These are phyloP conservation scores for bread wheat (Triticum aestivum) DNA, from an alignment of 176 grass and related monocot species.

Conservation along the genomic window IWGSC_CS_RefSeq_v2.1 NC_057802.1:545580074-545580573, in stretches of 20 bases:
- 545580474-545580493: neutral
- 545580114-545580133: neutral
- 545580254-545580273: slow-evolving; percentile 80
- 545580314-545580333: slow-evolving; percentile 67
- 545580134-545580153: neutral
- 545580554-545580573: neutral
- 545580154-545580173: neutral
- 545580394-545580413: slow-evolving; percentile 8
- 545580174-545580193: neutral
- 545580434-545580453: slow-evolving; percentile 7
- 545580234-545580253: slow-evolving; percentile 79
- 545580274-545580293: slow-evolving; percentile 86
- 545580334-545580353: slow-evolving; percentile 80
- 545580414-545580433: neutral
- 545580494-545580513: neutral
- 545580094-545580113: neutral
- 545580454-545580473: neutral
- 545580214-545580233: slow-evolving; percentile 75
- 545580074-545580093: neutral
- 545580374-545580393: slow-evolving; percentile 81
- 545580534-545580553: no score
- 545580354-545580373: slow-evolving; percentile 63
- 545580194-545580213: slow-evolving; percentile 55
- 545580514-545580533: neutral
- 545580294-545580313: slow-evolving; percentile 84